These are phyloP conservation scores for Triadica sebifera DNA, from an alignment of 345 rosid genomes.

Conservation along the genomic window DNA sequence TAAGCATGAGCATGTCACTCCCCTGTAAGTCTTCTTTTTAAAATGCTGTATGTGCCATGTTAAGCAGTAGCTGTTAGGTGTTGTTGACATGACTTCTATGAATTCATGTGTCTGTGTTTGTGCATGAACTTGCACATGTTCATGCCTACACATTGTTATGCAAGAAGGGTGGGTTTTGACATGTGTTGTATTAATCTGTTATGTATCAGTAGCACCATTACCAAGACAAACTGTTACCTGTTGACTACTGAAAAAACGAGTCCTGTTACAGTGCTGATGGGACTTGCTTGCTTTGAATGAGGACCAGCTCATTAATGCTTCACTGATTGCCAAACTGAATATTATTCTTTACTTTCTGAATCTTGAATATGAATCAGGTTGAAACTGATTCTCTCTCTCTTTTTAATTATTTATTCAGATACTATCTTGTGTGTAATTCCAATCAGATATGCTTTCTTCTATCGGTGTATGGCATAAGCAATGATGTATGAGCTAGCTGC, in stretches of 20 bases:
- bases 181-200: neutral
- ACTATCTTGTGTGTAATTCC: conserved; percentile 61
- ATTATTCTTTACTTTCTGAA: neutral
- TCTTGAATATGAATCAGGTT: neutral
- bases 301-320: neutral
- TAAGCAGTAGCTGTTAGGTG: neutral
- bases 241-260: neutral
- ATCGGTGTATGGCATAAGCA: conserved; percentile 51
- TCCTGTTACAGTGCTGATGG: neutral
- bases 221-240: neutral
- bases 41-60: neutral
- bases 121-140: neutral
- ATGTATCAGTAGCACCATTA: neutral
- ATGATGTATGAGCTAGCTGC: conserved; percentile 41
- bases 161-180: neutral
- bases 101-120: neutral
- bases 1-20: conserved; percentile 56
- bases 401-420: conserved; percentile 33
- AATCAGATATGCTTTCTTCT: conserved; percentile 56
- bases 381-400: neutral
- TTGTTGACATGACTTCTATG: neutral
- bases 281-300: neutral
- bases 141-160: neutral
- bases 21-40: conserved; percentile 48
- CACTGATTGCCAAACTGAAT: neutral